A percentile compares a stretch with the other conserved stretches of the same genome.
These are phyloP conservation scores for Gracilaria domingensis DNA, from an alignment of 23 red algal species.

Conservation along the genomic window DNA sequence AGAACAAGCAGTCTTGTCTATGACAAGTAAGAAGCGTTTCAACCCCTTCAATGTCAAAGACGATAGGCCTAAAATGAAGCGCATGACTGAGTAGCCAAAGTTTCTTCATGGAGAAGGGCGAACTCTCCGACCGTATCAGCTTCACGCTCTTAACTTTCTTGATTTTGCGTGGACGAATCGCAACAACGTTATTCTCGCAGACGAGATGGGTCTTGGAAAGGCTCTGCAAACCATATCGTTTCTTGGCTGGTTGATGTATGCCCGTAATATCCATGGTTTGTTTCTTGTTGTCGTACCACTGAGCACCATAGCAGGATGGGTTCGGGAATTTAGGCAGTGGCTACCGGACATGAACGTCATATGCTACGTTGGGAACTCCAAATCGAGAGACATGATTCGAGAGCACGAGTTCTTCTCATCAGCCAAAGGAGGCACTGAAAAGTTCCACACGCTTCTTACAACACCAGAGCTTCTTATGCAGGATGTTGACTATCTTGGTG, in stretches of 20 bases:
- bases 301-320: conserved; percentile 89
- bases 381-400: conserved; percentile 77
- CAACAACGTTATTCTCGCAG: conserved; percentile 91
- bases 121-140: conserved; percentile 91
- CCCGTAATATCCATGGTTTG: conserved; percentile 71
- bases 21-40: conserved; percentile 55
- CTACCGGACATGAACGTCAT: conserved; percentile 94
- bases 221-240: conserved; percentile 92
- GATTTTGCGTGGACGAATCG: conserved; percentile 86
- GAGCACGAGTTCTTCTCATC: conserved; percentile 78
- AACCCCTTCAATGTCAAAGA: conserved; percentile 89
- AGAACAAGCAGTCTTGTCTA: conserved; percentile 63
- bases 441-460: conserved; percentile 84
- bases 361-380: conserved; percentile 83
- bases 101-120: conserved; percentile 89
- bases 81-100: conserved; percentile 76
- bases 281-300: conserved; percentile 94
- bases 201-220: conserved; percentile 97
- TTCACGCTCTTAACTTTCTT: conserved; percentile 88
- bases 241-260: conserved; percentile 90
- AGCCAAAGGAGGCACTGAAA: conserved; percentile 47
- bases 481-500: conserved; percentile 69
- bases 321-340: conserved; percentile 91
- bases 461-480: conserved; percentile 92
- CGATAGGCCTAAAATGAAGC: conserved; percentile 68